Percentiles rank a stretch among this genome's conserved stretches.
These are phyloP conservation scores for Diplocarpon rosae DNA, from an alignment of 2,329 filamentous ascomycete species.

Conservation along the genomic window DNA sequence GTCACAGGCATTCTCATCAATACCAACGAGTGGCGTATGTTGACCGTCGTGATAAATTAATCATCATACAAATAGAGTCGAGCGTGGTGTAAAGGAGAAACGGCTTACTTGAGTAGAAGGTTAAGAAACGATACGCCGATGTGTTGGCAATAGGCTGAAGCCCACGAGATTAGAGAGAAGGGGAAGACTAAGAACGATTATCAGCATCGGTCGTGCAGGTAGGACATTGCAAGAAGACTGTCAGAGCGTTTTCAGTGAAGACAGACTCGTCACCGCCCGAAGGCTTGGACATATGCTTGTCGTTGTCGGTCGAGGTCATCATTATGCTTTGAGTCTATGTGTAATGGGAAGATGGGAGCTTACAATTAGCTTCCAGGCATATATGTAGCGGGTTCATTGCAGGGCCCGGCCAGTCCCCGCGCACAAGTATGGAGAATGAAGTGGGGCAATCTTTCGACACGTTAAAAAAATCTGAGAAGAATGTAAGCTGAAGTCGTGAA, in stretches of 20 bases:
- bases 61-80: slow-evolving; percentile 48
- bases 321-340: slow-evolving; percentile 35
- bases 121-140: too few species aligned
- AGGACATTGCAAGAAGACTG: neutral
- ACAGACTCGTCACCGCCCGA: slow-evolving; percentile 42
- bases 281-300: slow-evolving; percentile 98
- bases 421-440: neutral
- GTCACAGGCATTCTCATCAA: slow-evolving; percentile 78
- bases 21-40: slow-evolving; percentile 56
- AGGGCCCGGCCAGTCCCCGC: neutral
- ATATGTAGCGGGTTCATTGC: too few species aligned
- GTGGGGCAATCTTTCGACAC: neutral
- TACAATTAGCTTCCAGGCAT: neutral
- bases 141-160: too few species aligned
- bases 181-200: neutral
- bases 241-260: slow-evolving; percentile 34
- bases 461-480: slow-evolving; percentile 1
- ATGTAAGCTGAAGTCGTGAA: slow-evolving; percentile 12
- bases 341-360: slow-evolving; percentile 14
- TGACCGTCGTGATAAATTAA: slow-evolving; percentile 37
- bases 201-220: neutral
- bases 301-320: slow-evolving; percentile 75
- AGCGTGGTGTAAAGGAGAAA: neutral
- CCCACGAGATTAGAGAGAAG: neutral
- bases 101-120: slow-evolving; percentile 10